These are phyloP conservation scores for Filobasidium wieringae DNA, from an alignment of 768 basidiomycete species.

Conservation along the genomic window DNA sequence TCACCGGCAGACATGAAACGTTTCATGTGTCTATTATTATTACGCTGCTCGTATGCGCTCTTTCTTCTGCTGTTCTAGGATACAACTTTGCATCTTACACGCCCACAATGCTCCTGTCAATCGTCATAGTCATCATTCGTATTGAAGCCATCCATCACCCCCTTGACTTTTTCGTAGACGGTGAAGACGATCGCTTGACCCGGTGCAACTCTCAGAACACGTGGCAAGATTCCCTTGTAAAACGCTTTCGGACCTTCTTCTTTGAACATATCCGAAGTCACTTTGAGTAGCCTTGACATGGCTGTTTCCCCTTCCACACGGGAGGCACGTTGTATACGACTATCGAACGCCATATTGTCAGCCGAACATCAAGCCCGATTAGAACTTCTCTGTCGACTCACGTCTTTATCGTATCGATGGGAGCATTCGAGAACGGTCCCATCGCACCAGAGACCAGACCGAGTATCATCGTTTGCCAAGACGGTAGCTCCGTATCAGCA, in stretches of 20 bases:
- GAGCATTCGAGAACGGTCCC: conserved; percentile 97
- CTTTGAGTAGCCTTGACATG: conserved; percentile 61
- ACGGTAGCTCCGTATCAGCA: conserved; percentile 56
- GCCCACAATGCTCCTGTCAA: too few species aligned
- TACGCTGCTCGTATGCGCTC: too few species aligned
- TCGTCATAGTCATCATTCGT: too few species aligned
- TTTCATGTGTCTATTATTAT: too few species aligned
- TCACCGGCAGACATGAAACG: too few species aligned
- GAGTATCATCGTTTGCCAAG: conserved; percentile 89
- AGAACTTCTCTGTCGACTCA: conserved; percentile 27
- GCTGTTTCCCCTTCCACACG: conserved; percentile 63
- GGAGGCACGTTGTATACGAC: conserved; percentile 75
- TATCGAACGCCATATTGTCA: neutral
- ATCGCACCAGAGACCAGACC: conserved; percentile 93
- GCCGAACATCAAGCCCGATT: neutral
- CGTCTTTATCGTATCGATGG: conserved; percentile 66
- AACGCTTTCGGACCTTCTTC: conserved; percentile 79
- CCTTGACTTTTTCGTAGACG: conserved; percentile 82
- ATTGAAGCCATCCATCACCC: conserved; percentile 54
- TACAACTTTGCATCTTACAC: too few species aligned
- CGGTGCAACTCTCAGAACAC: conserved; percentile 89
- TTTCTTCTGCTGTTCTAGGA: too few species aligned
- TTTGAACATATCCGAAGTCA: conserved; percentile 86
- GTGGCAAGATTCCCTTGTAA: conserved; percentile 96
- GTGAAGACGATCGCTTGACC: conserved; percentile 90